Evolutionary conservation across 345 rosid species (phyloP).

Genomic region (Cardamine chenopodiifolia): DNA sequence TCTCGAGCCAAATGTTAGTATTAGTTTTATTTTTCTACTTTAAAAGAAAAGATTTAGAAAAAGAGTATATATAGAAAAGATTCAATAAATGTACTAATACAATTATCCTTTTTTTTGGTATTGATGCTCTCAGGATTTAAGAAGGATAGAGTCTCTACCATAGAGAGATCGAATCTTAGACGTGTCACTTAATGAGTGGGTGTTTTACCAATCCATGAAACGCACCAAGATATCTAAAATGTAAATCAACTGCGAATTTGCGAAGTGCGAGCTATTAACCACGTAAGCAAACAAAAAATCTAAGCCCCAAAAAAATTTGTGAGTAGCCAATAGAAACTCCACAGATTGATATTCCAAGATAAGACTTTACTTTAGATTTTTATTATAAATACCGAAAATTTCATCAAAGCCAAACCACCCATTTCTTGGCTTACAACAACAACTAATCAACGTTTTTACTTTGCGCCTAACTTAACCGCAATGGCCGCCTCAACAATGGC

Average conservation of each 20-base stretch:
- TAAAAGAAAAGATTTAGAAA: neutral
- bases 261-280: neutral
- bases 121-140: conserved; percentile 18
- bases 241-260: conserved; percentile 13
- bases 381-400: conserved; percentile 14
- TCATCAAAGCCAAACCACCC: conserved; percentile 30
- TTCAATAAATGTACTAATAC: neutral
- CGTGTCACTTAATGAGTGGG: conserved; percentile 33
- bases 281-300: conserved; percentile 38
- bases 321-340: conserved; percentile 31
- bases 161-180: conserved; percentile 3
- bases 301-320: neutral
- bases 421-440: conserved; percentile 35
- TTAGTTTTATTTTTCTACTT: neutral
- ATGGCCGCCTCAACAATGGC: conserved; percentile 74
- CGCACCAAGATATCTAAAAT: conserved; percentile 16
- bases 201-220: neutral
- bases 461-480: conserved; percentile 24
- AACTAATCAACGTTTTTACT: conserved; percentile 28
- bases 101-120: conserved; percentile 6
- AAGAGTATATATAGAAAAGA: neutral
- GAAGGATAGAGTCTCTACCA: too few relatives aligned
- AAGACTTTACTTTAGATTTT: conserved; percentile 3
- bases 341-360: conserved; percentile 32
- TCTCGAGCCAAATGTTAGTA: neutral